Conservation (phyloP, 1,284 basidiomycete species). For the Lentinula novae-zelandiae region DNA sequence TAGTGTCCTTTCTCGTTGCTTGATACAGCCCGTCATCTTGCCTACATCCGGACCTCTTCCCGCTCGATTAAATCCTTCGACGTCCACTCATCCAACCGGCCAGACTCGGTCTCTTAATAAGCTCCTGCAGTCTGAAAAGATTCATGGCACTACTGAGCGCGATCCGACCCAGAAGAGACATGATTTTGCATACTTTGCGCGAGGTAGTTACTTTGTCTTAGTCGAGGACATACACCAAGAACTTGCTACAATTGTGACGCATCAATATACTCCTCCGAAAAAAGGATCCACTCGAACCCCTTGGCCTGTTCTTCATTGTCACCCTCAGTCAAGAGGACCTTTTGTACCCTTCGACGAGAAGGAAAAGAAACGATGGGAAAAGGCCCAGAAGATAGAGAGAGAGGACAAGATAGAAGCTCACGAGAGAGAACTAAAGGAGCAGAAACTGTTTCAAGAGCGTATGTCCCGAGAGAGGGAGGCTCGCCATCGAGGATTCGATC, state of each 20-base stretch:
- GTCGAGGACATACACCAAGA: slow-evolving; percentile 89
- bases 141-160: slow-evolving; percentile 88
- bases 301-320: slow-evolving; percentile 73
- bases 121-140: slow-evolving; percentile 83
- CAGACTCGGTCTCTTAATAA: slow-evolving; percentile 39
- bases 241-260: slow-evolving; percentile 63
- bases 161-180: slow-evolving; percentile 86
- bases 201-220: slow-evolving; percentile 77
- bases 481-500: slow-evolving; percentile 46
- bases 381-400: slow-evolving; percentile 46
- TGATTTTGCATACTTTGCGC: slow-evolving; percentile 88
- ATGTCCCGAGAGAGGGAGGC: slow-evolving; percentile 42
- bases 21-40: slow-evolving; percentile 28
- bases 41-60: slow-evolving; percentile 18
- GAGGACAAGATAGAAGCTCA: slow-evolving; percentile 46
- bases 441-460: slow-evolving; percentile 31
- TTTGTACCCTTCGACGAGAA: slow-evolving; percentile 71
- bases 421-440: slow-evolving; percentile 34
- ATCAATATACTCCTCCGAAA: slow-evolving; percentile 59
- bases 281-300: slow-evolving; percentile 49
- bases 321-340: slow-evolving; percentile 66
- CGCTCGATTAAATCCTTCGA: not conserved
- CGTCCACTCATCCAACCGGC: slow-evolving; percentile 8
- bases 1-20: slow-evolving; percentile 66
- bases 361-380: slow-evolving; percentile 65